Conservation (phyloP, 2,329 filamentous ascomycete genomes). For the Exophiala sp. region DNA sequence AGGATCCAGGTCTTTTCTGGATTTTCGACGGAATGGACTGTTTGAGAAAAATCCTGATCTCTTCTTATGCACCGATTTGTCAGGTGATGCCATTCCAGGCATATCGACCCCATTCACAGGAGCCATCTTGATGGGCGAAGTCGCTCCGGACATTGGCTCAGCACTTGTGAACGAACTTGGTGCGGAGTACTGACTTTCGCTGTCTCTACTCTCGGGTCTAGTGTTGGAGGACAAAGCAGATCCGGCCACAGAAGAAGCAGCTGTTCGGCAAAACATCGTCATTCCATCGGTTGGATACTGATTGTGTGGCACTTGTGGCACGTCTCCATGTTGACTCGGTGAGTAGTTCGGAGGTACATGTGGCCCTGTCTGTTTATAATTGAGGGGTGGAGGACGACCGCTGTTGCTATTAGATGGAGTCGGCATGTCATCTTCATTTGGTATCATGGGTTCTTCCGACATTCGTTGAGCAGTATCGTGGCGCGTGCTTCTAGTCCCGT, state of each 20-base stretch:
- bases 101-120: constrained; percentile 38
- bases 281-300: constrained; percentile 93
- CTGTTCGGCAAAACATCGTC: constrained; percentile 91
- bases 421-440: constrained; percentile 17
- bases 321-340: constrained; percentile 61
- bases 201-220: constrained; percentile 79
- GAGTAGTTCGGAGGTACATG: constrained; percentile 45
- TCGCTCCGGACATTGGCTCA: constrained; percentile 70
- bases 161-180: constrained; percentile 85
- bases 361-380: constrained; percentile 23
- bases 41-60: constrained; percentile 89
- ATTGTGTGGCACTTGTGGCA: constrained; percentile 76
- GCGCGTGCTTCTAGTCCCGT: constrained; percentile 52
- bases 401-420: constrained; percentile 26
- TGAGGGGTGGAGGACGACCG: constrained; percentile 26
- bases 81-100: constrained; percentile 49
- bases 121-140: constrained; percentile 65
- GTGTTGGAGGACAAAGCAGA: constrained; percentile 62
- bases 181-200: constrained; percentile 85
- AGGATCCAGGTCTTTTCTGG: constrained; percentile 68
- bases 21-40: constrained; percentile 89
- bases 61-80: constrained; percentile 66
- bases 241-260: constrained; percentile 64
- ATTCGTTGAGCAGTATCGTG: constrained; percentile 15
- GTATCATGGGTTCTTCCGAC: constrained; percentile 22